Percentiles rank a stretch among this genome's conserved stretches.
phyloP scores from a whole-genome alignment of 1,284 basidiomycete species.

The Austroboletus niveus region DNA sequence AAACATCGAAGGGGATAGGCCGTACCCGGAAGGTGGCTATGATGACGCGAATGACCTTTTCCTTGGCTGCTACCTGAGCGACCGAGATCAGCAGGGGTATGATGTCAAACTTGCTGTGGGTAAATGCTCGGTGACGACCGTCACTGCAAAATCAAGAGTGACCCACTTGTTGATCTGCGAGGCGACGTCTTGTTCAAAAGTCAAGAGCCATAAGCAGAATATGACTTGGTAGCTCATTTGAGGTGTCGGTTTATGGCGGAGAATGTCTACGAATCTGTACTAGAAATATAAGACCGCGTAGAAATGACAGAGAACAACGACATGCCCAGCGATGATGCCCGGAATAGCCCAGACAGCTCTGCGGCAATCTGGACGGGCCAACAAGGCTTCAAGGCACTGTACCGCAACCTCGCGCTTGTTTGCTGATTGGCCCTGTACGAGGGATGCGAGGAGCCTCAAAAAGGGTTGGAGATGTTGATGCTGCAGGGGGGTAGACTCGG shows the following conservation, averaged over 20 bases:
- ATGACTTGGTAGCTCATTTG: constrained; percentile 95
- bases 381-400: constrained; percentile 85
- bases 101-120: constrained; percentile 78
- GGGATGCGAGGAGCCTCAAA: constrained; percentile 59
- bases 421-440: constrained; percentile 59
- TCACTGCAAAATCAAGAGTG: not conserved
- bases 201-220: constrained; percentile 92
- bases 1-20: not conserved
- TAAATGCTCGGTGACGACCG: not conserved
- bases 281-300: not conserved
- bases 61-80: constrained; percentile 90
- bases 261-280: constrained; percentile 70
- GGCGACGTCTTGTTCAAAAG: constrained; percentile 85
- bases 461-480: constrained; percentile 64
- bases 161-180: constrained; percentile 77
- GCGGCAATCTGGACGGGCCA: constrained; percentile 79
- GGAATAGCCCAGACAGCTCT: constrained; percentile 69
- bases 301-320: not conserved
- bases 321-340: constrained; percentile 65
- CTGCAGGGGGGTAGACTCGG: constrained; percentile 53
- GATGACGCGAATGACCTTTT: constrained; percentile 96
- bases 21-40: constrained; percentile 85
- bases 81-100: constrained; percentile 86
- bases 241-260: constrained; percentile 74
- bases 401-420: constrained; percentile 88